Base-by-base conservation (phyloP, 148 eudicot genomes). In the Rhododendron vialii region DNA sequence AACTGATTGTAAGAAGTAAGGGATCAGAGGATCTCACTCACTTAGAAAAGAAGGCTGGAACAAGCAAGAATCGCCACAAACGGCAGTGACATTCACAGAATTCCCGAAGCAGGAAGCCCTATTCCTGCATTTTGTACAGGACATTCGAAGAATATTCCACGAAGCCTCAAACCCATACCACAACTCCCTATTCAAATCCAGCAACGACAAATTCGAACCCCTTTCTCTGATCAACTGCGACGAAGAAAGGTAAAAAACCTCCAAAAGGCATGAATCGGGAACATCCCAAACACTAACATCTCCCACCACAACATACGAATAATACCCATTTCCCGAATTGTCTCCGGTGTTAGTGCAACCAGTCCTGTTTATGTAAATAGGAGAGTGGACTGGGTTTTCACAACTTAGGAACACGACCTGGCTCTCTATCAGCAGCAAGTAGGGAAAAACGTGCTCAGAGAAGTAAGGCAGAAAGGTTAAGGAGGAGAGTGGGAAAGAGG, bases 121-220 rank as follows among this genome's bases (percentile, higher is more conserved):
- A 5, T 24, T n/a, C 26, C 11, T 22, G 18, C 7, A 13, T 18
- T 3, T 3, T 1, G 1, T 20, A 13, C 50, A 18, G 7, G 0
- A 5, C 3, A 4, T 0, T 43, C 45, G 6, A 43, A 43, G 36
- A 43, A 43, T 43, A 43, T 0, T 4, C 55, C 59, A 79, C 17
- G 17, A 22, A 2, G 82, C 69, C 78, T 85, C 87, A 59, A 85
- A 48, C 89, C 89, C 89, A 71, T 69, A 73, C 5, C 59, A 86
- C 80, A 87, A 33, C 65, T 26, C 33, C 45, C 55, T 82, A 33
- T 51, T 69, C 2, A 84, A 74, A 36, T 41, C 57, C 24, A 41
- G 17, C 71, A 33, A 84, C 30, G 89, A 71, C 41, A 69, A 51
- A 8, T 35, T 36, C 81, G 26, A 6, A 0, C 28, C 53, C 3